phyloP scores from a whole-genome alignment of 352 stramenopile species.

The Phytophthora sojae region DNA sequence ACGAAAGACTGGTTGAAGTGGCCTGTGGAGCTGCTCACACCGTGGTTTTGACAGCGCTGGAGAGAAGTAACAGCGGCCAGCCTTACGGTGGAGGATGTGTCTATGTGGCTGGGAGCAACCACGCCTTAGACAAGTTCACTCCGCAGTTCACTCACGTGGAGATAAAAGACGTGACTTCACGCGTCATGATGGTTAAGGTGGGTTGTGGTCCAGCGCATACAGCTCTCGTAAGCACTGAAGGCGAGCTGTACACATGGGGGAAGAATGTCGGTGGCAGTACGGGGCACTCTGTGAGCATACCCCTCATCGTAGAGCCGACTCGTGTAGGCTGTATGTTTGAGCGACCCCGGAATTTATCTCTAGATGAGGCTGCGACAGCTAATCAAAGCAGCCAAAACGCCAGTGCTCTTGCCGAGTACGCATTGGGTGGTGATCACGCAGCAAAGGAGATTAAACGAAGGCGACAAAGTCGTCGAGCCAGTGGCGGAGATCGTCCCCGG shows the following conservation, averaged over 20 bases:
- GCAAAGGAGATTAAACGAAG: slow-evolving; percentile 13
- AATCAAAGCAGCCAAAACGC: slow-evolving; percentile 78
- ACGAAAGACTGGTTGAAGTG: slow-evolving; percentile 68
- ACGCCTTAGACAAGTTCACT: slow-evolving; percentile 70
- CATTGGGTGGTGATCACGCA: slow-evolving; percentile 41
- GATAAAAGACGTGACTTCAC: slow-evolving; percentile 22
- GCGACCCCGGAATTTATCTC: slow-evolving; percentile 59
- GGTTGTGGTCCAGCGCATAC: slow-evolving; percentile 79
- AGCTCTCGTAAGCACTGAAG: slow-evolving; percentile 62
- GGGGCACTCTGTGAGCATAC: slow-evolving; percentile 50
- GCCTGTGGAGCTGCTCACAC: slow-evolving; percentile 76
- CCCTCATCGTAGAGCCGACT: slow-evolving; percentile 49
- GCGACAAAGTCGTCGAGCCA: slow-evolving; percentile 17
- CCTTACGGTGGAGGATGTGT: slow-evolving; percentile 43
- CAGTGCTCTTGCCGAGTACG: slow-evolving; percentile 52
- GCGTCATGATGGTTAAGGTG: slow-evolving; percentile 45
- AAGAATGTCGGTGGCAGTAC: slow-evolving; percentile 76
- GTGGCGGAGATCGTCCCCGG: slow-evolving; percentile 5
- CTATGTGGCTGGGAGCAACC: slow-evolving; percentile 73
- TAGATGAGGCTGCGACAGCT: slow-evolving; percentile 36
- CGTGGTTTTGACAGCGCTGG: slow-evolving; percentile 50
- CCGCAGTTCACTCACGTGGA: slow-evolving; percentile 55
- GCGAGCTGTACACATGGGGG: slow-evolving; percentile 81
- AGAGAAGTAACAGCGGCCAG: slow-evolving; percentile 11
- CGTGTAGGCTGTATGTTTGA: slow-evolving; percentile 72